Conservation (phyloP, 805 yeast genomes). For the Clavispora santaluciae region DNA sequence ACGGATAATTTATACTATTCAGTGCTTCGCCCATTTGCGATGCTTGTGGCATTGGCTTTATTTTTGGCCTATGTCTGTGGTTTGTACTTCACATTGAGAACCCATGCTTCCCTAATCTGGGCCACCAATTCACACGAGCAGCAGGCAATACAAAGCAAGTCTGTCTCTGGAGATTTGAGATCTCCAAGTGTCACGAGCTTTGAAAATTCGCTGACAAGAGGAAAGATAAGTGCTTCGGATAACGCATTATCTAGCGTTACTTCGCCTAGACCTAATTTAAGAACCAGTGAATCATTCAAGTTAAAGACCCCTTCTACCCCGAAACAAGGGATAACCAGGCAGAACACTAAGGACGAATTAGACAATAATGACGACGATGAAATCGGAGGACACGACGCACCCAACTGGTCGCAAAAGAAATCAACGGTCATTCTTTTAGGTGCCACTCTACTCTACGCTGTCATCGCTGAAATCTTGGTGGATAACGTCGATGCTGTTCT, state of each 20-base stretch:
- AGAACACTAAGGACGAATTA: conserved; percentile 1
- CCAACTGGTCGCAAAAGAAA: conserved; percentile 89
- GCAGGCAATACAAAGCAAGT: conserved; percentile 15
- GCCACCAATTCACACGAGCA: conserved; percentile 45
- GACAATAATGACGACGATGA: conserved; percentile 23
- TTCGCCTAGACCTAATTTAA: not conserved
- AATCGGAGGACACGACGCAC: conserved; percentile 88
- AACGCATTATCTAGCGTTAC: not conserved
- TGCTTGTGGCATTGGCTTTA: conserved; percentile 73
- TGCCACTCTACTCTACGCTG: conserved; percentile 84
- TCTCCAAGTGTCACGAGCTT: conserved; percentile 38
- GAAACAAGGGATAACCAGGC: conserved; percentile 1
- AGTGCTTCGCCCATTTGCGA: conserved; percentile 77
- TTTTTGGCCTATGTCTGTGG: conserved; percentile 86
- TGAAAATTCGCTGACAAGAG: conserved; percentile 8
- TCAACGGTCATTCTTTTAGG: conserved; percentile 76
- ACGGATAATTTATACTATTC: conserved; percentile 61
- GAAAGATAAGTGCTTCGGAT: not conserved
- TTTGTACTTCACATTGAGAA: conserved; percentile 84
- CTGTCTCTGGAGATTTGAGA: conserved; percentile 21
- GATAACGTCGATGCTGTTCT: conserved; percentile 89
- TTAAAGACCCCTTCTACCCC: not conserved
- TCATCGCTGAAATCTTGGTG: conserved; percentile 91
- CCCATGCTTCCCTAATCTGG: conserved; percentile 97
- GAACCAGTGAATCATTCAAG: not conserved